Conservation (phyloP, 1,139 yeast genomes). For the Yamadazyma dushanensis region DNA sequence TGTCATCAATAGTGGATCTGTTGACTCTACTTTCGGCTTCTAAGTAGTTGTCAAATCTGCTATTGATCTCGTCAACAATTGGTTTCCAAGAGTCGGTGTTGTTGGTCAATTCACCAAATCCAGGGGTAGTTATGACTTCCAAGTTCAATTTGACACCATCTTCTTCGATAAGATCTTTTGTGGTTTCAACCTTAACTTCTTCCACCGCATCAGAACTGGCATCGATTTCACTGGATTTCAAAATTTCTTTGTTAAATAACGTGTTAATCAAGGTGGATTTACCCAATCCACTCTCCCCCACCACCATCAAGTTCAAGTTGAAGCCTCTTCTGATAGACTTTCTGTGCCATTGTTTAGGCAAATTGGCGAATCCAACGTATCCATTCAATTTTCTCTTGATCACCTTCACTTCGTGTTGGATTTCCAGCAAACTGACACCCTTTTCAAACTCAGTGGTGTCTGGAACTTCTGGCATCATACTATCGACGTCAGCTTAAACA, state of each 20-base stretch:
- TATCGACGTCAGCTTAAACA: constrained; percentile 17
- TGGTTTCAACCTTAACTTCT: constrained; percentile 54
- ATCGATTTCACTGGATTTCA: constrained; percentile 25
- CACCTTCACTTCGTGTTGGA: constrained; percentile 49
- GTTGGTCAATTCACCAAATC: constrained; percentile 90
- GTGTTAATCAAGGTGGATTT: constrained; percentile 92
- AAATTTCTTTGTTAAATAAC: constrained; percentile 77
- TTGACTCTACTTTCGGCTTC: constrained; percentile 88
- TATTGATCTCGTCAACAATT: constrained; percentile 84
- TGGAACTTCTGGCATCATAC: constrained; percentile 19
- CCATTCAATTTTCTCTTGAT: constrained; percentile 84
- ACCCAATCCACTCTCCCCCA: constrained; percentile 92
- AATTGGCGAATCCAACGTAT: constrained; percentile 95
- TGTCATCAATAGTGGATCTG: constrained; percentile 71
- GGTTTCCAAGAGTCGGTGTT: constrained; percentile 92
- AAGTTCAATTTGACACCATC: constrained; percentile 87
- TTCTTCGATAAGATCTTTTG: constrained; percentile 79
- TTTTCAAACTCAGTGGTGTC: constrained; percentile 18
- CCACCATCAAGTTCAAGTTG: constrained; percentile 82
- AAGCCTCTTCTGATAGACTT: constrained; percentile 94
- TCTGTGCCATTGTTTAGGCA: constrained; percentile 99
- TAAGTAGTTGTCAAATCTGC: constrained; percentile 81
- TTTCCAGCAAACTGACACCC: constrained; percentile 11
- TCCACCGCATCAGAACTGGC: constrained; percentile 14
- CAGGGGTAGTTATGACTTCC: constrained; percentile 88